These are phyloP conservation scores for Rhododendron ferrugineum DNA, from an alignment of 148 eudicot species.

Conservation along the genomic window DNA sequence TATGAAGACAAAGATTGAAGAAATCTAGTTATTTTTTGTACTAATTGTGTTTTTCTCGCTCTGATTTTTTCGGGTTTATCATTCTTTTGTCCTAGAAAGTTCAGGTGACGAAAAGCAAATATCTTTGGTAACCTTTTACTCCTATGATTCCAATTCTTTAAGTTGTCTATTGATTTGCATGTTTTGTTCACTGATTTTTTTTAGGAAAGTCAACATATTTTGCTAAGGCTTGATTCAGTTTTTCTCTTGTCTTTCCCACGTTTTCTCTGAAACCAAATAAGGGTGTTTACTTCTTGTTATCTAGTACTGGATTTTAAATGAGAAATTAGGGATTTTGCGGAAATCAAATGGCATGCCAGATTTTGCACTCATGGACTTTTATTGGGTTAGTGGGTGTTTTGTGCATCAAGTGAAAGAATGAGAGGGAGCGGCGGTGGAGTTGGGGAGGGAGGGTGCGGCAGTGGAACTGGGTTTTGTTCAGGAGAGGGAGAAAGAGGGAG, in stretches of 20 bases:
- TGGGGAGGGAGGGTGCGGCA: no score
- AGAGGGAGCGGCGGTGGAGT: no score
- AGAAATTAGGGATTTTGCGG: constrained; percentile 1
- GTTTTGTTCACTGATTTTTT: not conserved
- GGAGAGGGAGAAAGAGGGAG: no score
- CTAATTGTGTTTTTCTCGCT: not conserved
- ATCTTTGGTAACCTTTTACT: not conserved
- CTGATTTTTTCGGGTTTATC: not conserved
- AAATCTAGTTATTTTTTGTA: not conserved
- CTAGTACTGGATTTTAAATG: not conserved
- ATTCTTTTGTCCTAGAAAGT: not conserved
- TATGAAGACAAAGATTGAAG: no score
- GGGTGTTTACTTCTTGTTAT: not conserved
- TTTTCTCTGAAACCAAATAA: not conserved
- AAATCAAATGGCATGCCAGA: constrained; percentile 48
- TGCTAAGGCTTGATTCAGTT: not conserved
- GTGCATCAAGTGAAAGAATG: constrained; percentile 35
- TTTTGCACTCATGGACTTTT: constrained; percentile 61
- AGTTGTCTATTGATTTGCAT: not conserved
- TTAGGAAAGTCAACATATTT: not conserved
- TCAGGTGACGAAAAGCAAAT: not conserved
- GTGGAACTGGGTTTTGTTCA: no score
- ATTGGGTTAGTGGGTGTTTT: constrained; percentile 74
- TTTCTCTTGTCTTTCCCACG: not conserved
- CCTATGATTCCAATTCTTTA: not conserved